Percentiles rank a stretch among this genome's conserved stretches.
These are phyloP conservation scores for Termitomyces sp. DNA, from an alignment of 768 basidiomycete genomes.

Conservation along the genomic window DNA sequence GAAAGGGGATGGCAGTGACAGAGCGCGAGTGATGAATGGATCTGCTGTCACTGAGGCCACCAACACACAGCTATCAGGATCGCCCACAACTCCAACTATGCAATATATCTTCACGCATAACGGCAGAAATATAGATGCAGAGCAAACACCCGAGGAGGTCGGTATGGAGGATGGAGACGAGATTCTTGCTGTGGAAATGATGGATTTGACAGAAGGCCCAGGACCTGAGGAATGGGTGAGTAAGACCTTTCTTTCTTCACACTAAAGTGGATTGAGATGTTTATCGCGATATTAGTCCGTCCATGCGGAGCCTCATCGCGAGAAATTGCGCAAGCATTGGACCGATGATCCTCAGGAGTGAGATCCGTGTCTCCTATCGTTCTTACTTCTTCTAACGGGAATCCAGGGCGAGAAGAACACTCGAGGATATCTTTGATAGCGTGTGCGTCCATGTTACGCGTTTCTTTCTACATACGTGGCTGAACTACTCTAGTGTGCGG, in stretches of 20 bases:
- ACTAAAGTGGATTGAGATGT: not conserved
- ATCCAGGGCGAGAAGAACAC: conserved; percentile 62
- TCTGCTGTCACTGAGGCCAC: conserved; percentile 49
- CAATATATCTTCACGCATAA: conserved; percentile 87
- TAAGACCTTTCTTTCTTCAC: conserved; percentile 1
- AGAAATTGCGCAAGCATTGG: conserved; percentile 82
- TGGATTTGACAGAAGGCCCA: conserved; percentile 80
- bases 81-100: conserved; percentile 43
- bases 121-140: conserved; percentile 73
- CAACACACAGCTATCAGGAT: conserved; percentile 39
- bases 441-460: conserved; percentile 52
- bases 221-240: conserved; percentile 62
- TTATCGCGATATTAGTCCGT: conserved; percentile 46
- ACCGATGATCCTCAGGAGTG: conserved; percentile 72
- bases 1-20: conserved; percentile 31
- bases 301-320: conserved; percentile 56
- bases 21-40: conserved; percentile 40
- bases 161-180: conserved; percentile 89
- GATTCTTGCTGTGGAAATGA: conserved; percentile 84
- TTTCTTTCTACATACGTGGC: not conserved
- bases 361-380: conserved; percentile 17
- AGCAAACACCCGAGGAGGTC: conserved; percentile 82
- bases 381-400: conserved; percentile 4
- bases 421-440: conserved; percentile 83
- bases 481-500: conserved; percentile 55